Base-by-base conservation (phyloP, 768 basidiomycete genomes). In the Gelatoporia subvermispora region DNA sequence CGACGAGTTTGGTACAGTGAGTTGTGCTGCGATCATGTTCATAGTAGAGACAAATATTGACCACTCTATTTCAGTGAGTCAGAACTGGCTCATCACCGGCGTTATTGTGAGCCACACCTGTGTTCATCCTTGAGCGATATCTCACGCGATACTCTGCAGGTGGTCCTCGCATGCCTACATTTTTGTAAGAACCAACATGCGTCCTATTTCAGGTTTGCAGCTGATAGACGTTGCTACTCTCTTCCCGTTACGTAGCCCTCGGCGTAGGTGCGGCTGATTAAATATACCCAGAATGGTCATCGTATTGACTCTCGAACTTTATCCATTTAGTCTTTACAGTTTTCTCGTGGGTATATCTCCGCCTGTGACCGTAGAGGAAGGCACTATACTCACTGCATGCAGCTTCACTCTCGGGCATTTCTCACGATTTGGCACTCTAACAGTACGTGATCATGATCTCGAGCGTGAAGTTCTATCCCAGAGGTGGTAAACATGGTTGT, bases 1-100 rank as follows among this genome's bases (percentile, higher is more conserved):
- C 74, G 73, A 10, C 71, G 77, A 43, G 73, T 77, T 15, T 76
- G 72, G 72, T 70, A 71, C 59, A 68, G 75, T 75, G 57, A 37
- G 70, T 66, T 18, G 35, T 22, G 18, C 20, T 17, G 34, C 25
- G 21, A 20, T 35, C 8, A 9, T 31, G 28, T 31, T 31, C 28
- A 22, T 39, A 20, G 8, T 20, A 2, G 2, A 36, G 24, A 8
- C 28, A 8, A 11, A 37, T 41, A 13, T 43, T 50, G 24, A 51
- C 41, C 5, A 42, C 20, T 39, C 35, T 17, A 42, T 41, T 20
- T 22, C 52, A 79, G 77, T 79, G 65, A 76, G 75, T 41, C 49
- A 60, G 39, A 76, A 76, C 57, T 47, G 59, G 43, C 54, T 68
- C 50, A 48, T 77, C 31, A 76, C 74, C 22, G 59, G 48, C 18